Evolutionary conservation across 768 basidiomycete species (phyloP).

Genomic region (Suillus sp.): DNA sequence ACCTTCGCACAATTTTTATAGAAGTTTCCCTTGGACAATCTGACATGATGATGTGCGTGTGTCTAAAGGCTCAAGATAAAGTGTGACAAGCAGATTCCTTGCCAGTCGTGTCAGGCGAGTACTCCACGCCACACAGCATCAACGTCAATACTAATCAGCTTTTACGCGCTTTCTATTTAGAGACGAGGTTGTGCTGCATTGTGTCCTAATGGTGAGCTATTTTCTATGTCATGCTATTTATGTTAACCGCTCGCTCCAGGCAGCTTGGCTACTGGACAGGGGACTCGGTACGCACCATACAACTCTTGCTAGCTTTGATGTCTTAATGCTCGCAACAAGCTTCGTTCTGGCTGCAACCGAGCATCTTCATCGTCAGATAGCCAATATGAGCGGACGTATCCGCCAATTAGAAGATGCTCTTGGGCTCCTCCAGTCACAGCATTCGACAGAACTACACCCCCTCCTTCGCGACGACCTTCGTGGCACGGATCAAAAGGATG

Average conservation of each 20-base stretch:
- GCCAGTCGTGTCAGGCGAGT: slow-evolving; percentile 71
- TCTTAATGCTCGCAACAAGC: slow-evolving; percentile 27
- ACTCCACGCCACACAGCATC: not conserved
- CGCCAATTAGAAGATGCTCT: slow-evolving; percentile 65
- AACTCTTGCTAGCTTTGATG: not conserved
- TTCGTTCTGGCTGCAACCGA: slow-evolving; percentile 68
- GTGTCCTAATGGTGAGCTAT: slow-evolving; percentile 66
- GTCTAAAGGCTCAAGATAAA: slow-evolving; percentile 73
- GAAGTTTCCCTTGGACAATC: slow-evolving; percentile 25
- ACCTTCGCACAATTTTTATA: slow-evolving; percentile 45
- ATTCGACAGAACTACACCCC: slow-evolving; percentile 58
- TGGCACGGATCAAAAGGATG: slow-evolving; percentile 32
- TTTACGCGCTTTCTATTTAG: slow-evolving; percentile 31
- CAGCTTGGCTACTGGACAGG: slow-evolving; percentile 78
- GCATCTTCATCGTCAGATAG: slow-evolving; percentile 60
- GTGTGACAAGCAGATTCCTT: slow-evolving; percentile 81
- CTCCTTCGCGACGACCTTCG: slow-evolving; percentile 57
- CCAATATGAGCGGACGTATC: slow-evolving; percentile 54
- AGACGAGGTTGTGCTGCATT: slow-evolving; percentile 68
- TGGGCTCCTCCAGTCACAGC: slow-evolving; percentile 47
- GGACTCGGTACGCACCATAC: slow-evolving; percentile 53
- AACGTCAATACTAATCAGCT: not conserved
- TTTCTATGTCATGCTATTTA: slow-evolving; percentile 6
- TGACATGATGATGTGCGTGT: slow-evolving; percentile 20
- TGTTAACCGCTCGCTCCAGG: slow-evolving; percentile 38